Evolutionary conservation across 768 basidiomycete genomes (phyloP).

Genomic region (Mycena rosella): DNA sequence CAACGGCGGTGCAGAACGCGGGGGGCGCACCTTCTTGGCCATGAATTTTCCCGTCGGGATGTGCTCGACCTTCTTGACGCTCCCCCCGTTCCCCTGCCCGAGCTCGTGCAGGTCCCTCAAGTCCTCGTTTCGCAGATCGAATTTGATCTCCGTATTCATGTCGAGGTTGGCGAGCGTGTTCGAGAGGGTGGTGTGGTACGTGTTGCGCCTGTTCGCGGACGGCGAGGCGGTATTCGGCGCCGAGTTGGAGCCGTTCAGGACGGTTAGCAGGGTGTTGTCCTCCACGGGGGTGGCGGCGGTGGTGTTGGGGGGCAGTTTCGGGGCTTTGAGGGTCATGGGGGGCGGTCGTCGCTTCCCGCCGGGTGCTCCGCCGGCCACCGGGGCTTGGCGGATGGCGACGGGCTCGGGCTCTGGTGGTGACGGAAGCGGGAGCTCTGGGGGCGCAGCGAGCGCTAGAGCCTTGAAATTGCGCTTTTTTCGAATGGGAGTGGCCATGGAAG

Average conservation of each 20-base stretch:
- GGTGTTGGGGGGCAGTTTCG: conserved; percentile 66
- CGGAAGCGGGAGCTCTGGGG: conserved; percentile 54
- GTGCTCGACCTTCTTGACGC: conserved; percentile 97
- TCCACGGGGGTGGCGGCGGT: conserved; percentile 57
- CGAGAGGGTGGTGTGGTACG: conserved; percentile 83
- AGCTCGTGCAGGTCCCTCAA: conserved; percentile 91
- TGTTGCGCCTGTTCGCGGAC: conserved; percentile 69
- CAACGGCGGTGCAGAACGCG: not conserved
- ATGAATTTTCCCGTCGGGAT: conserved; percentile 91
- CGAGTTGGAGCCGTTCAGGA: conserved; percentile 62
- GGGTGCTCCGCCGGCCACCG: conserved; percentile 56
- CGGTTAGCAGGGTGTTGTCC: conserved; percentile 62
- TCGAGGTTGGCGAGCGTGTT: conserved; percentile 90
- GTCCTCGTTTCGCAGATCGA: conserved; percentile 89
- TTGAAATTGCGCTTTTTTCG: conserved; percentile 96
- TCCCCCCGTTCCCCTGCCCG: conserved; percentile 97
- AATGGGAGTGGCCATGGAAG: conserved; percentile 66
- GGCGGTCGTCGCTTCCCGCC: conserved; percentile 81
- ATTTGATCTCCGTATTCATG: conserved; percentile 87
- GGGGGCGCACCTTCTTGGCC: conserved; percentile 91
- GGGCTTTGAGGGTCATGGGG: conserved; percentile 85
- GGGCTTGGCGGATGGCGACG: conserved; percentile 63
- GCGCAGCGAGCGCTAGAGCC: conserved; percentile 80
- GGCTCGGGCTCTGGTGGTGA: conserved; percentile 52
- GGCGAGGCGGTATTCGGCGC: conserved; percentile 65